Conservation (phyloP, 768 basidiomycete genomes). For the Phaeolepiota aurea region DNA sequence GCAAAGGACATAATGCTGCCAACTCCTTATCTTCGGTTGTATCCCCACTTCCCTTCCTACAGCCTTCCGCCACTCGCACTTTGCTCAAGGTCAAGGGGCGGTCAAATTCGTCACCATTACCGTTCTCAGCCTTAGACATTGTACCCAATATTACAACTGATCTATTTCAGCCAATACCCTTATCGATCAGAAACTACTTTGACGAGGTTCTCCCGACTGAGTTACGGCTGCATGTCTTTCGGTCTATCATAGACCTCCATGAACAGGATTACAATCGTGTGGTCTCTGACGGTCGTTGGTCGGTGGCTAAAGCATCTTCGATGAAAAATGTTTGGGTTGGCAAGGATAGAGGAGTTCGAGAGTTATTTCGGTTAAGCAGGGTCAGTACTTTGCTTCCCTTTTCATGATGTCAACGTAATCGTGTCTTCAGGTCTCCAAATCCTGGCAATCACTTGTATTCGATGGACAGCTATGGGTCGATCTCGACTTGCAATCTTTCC, state of each 20-base stretch:
- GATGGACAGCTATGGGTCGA: constrained; percentile 84
- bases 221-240: constrained; percentile 53
- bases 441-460: constrained; percentile 67
- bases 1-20: constrained; percentile 1
- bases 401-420: background rate
- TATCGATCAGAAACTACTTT: constrained; percentile 49
- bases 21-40: constrained; percentile 4
- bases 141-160: constrained; percentile 43
- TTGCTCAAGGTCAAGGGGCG: constrained; percentile 42
- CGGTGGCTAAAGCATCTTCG: constrained; percentile 49
- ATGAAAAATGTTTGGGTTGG: constrained; percentile 70
- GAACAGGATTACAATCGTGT: constrained; percentile 46
- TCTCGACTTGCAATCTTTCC: constrained; percentile 57
- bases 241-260: constrained; percentile 45
- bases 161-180: constrained; percentile 41
- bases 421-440: constrained; percentile 55
- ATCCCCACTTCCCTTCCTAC: constrained; percentile 10
- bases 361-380: constrained; percentile 72
- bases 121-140: constrained; percentile 52
- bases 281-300: constrained; percentile 45
- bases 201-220: constrained; percentile 68
- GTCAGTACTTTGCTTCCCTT: constrained; percentile 35
- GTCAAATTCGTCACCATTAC: constrained; percentile 58
- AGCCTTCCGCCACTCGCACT: constrained; percentile 6
- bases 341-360: constrained; percentile 61